Evolutionary conservation across 2,329 filamentous ascomycete genomes (phyloP), one percentile per base, ranked within the genome.

Genomic region (Plectosphaerella sp.): DNA sequence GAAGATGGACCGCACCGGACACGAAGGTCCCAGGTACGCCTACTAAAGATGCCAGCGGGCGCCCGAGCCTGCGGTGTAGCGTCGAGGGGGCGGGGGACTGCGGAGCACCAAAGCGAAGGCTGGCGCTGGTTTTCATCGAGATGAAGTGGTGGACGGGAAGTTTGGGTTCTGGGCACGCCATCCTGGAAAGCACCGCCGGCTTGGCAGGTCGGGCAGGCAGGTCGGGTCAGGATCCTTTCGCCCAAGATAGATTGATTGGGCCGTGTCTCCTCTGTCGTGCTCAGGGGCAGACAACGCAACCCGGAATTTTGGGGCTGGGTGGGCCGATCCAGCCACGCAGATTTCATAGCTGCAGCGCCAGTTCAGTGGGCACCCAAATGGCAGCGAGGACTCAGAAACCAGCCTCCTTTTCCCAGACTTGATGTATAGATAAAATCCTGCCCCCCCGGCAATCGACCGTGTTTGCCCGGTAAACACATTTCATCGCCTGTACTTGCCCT

Each of bases 1-100:
- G 56, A 62, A 60, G 48, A 51, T 65, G 36, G 59, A 60, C 14
- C 50, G 54, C 0, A 51, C 25, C 47, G 49, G 52, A 1, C 46
- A 56, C 16, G 22, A 16, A 5, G 41, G 41, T 4, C n/a, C 52
- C 6, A 51, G 54, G n/a, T 59, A 58, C 45, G 58, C 55, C 10
- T 60, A 60, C 33, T 59, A 48, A 28, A 3, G 28, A 7, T 5
- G 28, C 8, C 28, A 5, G 22, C 28, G 28, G 28, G 28, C 28
- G 28, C 28, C 8, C 28, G 8, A 10, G 28, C 28, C 6, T 7
- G 5, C 4, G 39, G n/a, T 12, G 9, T n/a, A 18, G 3, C 5
- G n/a, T 6, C 9, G 12, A 12, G 24, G 15, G 8, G 33, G 2
- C 4, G 7, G 24, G 14, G 9, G 20, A 9, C 22, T 37, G 33